Conservation (phyloP, 148 eudicot species). For the Chenopodium album region DNA sequence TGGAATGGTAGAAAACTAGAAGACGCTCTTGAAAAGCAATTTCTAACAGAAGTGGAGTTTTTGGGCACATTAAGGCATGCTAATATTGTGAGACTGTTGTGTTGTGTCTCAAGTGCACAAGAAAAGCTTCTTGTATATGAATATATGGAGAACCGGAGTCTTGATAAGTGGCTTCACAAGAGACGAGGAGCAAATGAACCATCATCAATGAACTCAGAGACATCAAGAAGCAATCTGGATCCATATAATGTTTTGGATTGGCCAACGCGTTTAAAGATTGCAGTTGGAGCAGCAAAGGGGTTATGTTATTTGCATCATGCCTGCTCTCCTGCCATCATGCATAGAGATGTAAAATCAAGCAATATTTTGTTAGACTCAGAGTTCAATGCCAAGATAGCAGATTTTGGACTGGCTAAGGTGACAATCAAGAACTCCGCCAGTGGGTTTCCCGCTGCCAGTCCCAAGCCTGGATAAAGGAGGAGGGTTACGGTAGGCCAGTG, state of each 20-base stretch:
- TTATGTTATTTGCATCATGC: slow-evolving; percentile 73
- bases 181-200: slow-evolving; percentile 49
- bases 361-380: slow-evolving; percentile 62
- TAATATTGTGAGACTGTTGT: slow-evolving; percentile 70
- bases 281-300: slow-evolving; percentile 67
- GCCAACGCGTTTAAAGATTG: slow-evolving; percentile 55
- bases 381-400: slow-evolving; percentile 64
- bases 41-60: slow-evolving; percentile 57
- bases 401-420: slow-evolving; percentile 63
- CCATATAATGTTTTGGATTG: slow-evolving; percentile 40
- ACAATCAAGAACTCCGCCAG: no score
- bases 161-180: slow-evolving; percentile 62
- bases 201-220: slow-evolving; percentile 19
- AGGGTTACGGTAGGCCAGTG: no score
- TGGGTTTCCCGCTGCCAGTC: no score
- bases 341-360: slow-evolving; percentile 70
- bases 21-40: slow-evolving; percentile 49
- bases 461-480: no score
- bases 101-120: slow-evolving; percentile 60
- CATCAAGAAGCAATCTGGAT: slow-evolving; percentile 9
- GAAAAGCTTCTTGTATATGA: slow-evolving; percentile 70
- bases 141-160: slow-evolving; percentile 66
- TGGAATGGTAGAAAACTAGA: slow-evolving; percentile 41
- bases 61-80: slow-evolving; percentile 62
- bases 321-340: slow-evolving; percentile 56